phyloP scores from a whole-genome alignment of 768 basidiomycete genomes.

The Neoboletus brunneissimus region DNA sequence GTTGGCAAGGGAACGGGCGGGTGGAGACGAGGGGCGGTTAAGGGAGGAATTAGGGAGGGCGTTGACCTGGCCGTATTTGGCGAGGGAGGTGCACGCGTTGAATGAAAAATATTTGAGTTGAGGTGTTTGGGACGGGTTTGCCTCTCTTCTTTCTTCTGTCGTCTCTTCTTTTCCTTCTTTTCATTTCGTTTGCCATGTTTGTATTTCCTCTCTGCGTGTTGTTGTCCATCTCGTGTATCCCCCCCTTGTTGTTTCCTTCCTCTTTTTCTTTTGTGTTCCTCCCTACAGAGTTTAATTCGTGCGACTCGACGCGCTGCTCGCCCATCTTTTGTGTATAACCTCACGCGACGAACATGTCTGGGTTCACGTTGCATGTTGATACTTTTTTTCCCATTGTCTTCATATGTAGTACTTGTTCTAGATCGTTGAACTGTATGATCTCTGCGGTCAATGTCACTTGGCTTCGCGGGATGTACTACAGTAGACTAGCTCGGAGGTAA shows the following conservation, averaged over 20 bases:
- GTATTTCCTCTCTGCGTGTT: not conserved
- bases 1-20: conserved; percentile 74
- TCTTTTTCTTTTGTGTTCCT: not conserved
- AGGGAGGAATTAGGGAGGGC: conserved; percentile 62
- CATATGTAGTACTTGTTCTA: not conserved
- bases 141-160: not conserved
- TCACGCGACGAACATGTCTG: not conserved
- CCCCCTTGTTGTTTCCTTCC: not conserved
- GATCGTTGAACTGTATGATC: not conserved
- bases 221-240: not conserved
- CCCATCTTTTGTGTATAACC: not conserved
- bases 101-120: conserved; percentile 75
- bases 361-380: not conserved
- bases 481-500: too few species aligned
- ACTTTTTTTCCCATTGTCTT: not conserved
- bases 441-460: too few species aligned
- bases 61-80: conserved; percentile 81
- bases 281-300: not conserved
- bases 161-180: not conserved
- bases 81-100: conserved; percentile 78
- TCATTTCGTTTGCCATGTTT: not conserved
- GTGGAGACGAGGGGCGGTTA: conserved; percentile 47
- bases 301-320: not conserved
- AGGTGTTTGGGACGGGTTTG: not conserved
- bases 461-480: too few species aligned